Base-by-base conservation (phyloP, 345 rosid genomes). In the Mangifera indica region DNA sequence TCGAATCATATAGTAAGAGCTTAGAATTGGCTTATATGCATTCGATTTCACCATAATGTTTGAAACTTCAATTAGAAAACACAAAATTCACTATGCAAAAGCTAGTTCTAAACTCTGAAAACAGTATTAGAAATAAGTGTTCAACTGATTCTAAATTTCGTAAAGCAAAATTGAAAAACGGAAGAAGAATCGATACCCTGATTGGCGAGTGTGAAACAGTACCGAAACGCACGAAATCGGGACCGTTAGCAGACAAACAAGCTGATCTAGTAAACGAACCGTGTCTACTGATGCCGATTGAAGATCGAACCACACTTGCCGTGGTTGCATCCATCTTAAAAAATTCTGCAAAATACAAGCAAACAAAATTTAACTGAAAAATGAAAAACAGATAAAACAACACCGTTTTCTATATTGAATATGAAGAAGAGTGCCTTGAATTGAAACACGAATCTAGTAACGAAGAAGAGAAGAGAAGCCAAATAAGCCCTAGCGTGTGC, bases 261-360 rank as follows among this genome's bases (percentile, higher is more conserved):
- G 75, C 80, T 66, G 86, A 77, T 87, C 88, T 67, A 10, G 78
- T 37, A 55, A 74, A 62, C 62, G 76, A 77, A 74, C 46, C 37
- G 46, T 83, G 73, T 69, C 60, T 72, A 26, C 15, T 56, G 10
- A 81, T 7, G 40, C 70, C 67, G 49, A 79, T 34, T 6, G 88
- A 80, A 63, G 85, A 79, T 34, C 67, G 73, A 67, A 79, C 46
- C 79, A 78, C 73, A 68, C 76, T 76, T 66, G 86, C 75, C 9
- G 84, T 64, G 25, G 76, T 76, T 10, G 85, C 87, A 29, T 85
- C 89, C 91, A 87, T 87, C 70, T 40, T 66, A 63, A 66, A 53
- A 26, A 13, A 67, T 61, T 17, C 70, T 61, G 68, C 63, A 57
- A 52, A 44, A 20, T 15, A 37, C 12, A 58, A 70, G 24, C 26